Evolutionary conservation across 192 early-diverging fungal species (phyloP).

Genomic region (Backusella liffmaniae): DNA sequence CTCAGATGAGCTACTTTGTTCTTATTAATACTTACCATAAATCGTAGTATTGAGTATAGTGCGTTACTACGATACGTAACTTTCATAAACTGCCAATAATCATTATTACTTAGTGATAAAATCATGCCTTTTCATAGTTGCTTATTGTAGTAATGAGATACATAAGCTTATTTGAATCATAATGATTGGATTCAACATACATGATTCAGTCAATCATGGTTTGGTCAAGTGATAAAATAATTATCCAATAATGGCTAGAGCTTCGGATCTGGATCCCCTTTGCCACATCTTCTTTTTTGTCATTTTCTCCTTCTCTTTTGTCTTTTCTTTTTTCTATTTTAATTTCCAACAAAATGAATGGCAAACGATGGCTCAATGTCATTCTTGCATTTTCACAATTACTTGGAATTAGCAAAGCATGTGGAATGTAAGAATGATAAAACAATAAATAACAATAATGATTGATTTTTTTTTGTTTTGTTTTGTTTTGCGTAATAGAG

Average conservation of each 20-base stretch:
- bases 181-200: neutral
- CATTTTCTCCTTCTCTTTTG: neutral
- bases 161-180: neutral
- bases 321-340: neutral
- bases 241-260: neutral
- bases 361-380: neutral
- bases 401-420: neutral
- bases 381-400: neutral
- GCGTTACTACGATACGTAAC: neutral
- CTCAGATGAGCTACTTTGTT: neutral
- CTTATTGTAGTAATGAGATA: neutral
- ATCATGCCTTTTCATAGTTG: neutral
- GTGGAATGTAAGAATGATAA: slow-evolving; percentile 25
- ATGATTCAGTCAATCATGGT: neutral
- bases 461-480: neutral
- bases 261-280: neutral
- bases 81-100: neutral
- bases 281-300: slow-evolving; percentile 1
- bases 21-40: neutral
- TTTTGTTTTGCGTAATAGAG: neutral
- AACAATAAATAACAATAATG: neutral
- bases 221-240: slow-evolving; percentile 1
- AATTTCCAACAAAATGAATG: neutral
- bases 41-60: neutral
- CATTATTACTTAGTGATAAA: neutral